Evolutionary conservation across 371 early-diverging fungal species (phyloP), one percentile per base, ranked within the genome.

Genomic region (Batkoa obscura): DNA sequence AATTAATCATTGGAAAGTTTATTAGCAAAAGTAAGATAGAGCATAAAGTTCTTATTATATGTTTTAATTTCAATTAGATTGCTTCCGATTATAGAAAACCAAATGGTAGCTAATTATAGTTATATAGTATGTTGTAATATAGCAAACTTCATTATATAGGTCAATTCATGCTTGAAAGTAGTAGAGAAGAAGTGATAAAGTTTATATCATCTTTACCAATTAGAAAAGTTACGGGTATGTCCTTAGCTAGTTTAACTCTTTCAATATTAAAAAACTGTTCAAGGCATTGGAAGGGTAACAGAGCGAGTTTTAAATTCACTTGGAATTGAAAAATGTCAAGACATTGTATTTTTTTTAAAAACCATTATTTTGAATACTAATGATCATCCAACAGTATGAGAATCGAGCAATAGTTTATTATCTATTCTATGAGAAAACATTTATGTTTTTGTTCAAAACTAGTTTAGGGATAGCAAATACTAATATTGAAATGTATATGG

Each of bases 251-350:
- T n/a, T n/a, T n/a, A n/a, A n/a, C n/a, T n/a, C n/a, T 46, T 46
- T 5, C 47, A 50, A 50, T 31, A 30, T 3, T 36, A 12, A 31
- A 13, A 3, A 31, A n/a, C n/a, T 17, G 8, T 47, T 12, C 12
- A 13, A 54, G 54, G 54, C 6, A 54, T 54, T 33, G 54, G 54
- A 36, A 4, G 42, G n/a, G 54, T 54, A 9, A 54, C 54, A 3
- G 54, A 54, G 41, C 37, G 42, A n/a, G 39, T 54, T 13, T 32
- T 54, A 32, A 54, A 54, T 42, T 13, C 54, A 8, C 17, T 54
- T 17, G 54, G 54, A n/a, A 39, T 54, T 41, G 10, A 54, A 17
- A 54, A 36, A 17, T 54, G 54, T 15, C 37, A 54, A 23, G 54
- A 54, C 39, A 39, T 39, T 10, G 54, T 54, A 54, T n/a, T n/a